These are phyloP conservation scores for Casuarina cunninghamiana DNA, from an alignment of 306 rosid species.

Conservation along the genomic window DNA sequence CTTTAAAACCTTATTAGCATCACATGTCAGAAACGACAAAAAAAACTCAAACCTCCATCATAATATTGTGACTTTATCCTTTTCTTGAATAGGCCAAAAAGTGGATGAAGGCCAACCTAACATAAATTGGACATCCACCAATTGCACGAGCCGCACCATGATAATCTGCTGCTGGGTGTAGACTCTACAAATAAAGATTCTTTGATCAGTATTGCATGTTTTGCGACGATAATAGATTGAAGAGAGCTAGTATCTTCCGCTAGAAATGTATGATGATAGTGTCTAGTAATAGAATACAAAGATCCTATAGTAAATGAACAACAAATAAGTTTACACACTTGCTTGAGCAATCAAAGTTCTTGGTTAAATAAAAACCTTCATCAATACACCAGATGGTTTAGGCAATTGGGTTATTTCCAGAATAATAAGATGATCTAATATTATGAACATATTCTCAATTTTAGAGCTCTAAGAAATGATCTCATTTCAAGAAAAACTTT, in stretches of 20 bases:
- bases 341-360: background rate
- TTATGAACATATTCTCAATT: background rate
- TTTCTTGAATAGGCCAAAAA: background rate
- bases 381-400: background rate
- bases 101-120: conserved; percentile 46
- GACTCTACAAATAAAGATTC: conserved; percentile 47
- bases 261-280: background rate
- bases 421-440: background rate
- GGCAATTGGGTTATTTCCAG: no score
- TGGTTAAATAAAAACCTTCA: background rate
- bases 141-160: conserved; percentile 96
- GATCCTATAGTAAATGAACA: background rate
- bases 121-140: conserved; percentile 97
- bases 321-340: background rate
- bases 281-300: background rate
- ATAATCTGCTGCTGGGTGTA: conserved; percentile 91
- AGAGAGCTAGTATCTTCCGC: background rate
- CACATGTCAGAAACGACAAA: no score
- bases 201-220: conserved; percentile 16
- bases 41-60: background rate
- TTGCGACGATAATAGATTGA: background rate
- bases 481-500: background rate
- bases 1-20: background rate
- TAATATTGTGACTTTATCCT: background rate
- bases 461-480: background rate